These are phyloP conservation scores for Hypoxylon sp. DNA, from an alignment of 2,329 filamentous ascomycete genomes.

Conservation along the genomic window DNA sequence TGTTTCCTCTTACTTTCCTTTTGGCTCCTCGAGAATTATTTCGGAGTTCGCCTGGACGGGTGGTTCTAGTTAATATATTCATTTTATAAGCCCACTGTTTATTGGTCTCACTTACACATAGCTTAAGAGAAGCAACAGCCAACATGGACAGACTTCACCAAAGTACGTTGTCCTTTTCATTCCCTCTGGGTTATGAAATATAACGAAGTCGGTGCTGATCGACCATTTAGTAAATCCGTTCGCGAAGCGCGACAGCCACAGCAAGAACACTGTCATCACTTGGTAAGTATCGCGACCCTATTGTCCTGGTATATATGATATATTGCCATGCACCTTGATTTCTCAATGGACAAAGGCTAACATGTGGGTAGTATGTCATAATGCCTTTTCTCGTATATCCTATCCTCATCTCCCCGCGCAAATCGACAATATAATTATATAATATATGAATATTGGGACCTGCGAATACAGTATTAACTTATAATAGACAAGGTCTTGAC, in stretches of 20 bases:
- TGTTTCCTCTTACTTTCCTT: conserved; percentile 10
- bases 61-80: conserved; percentile 9
- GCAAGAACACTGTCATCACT: conserved; percentile 71
- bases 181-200: background rate
- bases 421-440: background rate
- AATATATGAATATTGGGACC: background rate
- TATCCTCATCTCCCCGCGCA: background rate
- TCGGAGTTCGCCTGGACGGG: conserved; percentile 15
- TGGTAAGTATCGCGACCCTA: conserved; percentile 54
- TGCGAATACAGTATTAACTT: conserved; percentile 15
- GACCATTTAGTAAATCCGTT: conserved; percentile 78
- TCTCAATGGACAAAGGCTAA: conserved; percentile 11
- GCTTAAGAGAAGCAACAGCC: conserved; percentile 9
- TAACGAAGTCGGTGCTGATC: conserved; percentile 13
- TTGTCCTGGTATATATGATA: conserved; percentile 1
- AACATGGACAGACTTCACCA: conserved; percentile 54
- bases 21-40: conserved; percentile 4
- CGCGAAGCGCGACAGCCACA: conserved; percentile 76
- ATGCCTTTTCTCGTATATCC: background rate
- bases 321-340: conserved; percentile 6
- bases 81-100: background rate
- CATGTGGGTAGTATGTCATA: conserved; percentile 25
- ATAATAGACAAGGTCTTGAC: conserved; percentile 78
- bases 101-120: conserved; percentile 18
- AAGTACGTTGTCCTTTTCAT: conserved; percentile 42